A percentile compares a stretch with the other conserved stretches of the same genome.
Conservation (phyloP, 495 filamentous ascomycete genomes). For the Collariella sp. region DNA sequence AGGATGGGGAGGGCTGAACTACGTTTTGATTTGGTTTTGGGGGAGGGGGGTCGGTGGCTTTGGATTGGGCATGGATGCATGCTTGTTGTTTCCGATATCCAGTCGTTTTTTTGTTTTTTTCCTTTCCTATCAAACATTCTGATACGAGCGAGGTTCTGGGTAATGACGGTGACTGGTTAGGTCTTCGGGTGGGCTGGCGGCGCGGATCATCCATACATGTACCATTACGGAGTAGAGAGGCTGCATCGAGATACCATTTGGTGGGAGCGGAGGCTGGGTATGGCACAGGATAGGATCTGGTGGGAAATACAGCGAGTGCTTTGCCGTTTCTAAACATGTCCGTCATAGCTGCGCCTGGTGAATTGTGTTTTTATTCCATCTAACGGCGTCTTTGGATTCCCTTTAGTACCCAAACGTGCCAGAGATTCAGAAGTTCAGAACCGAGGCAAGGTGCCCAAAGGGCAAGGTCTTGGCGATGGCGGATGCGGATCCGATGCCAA, state of each 20-base stretch:
- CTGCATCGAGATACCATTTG: slow-evolving; percentile 3
- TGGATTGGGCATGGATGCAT: not conserved
- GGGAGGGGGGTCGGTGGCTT: not conserved
- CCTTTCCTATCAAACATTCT: not conserved
- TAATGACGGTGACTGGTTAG: not conserved
- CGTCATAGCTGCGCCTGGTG: too few species aligned
- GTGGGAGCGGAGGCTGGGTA: not conserved
- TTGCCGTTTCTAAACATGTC: too few species aligned
- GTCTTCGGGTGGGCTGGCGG: too few species aligned
- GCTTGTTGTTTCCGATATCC: not conserved
- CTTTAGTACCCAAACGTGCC: too few species aligned
- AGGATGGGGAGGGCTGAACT: not conserved
- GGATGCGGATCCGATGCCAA: not conserved
- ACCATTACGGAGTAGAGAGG: not conserved
- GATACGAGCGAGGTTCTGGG: not conserved
- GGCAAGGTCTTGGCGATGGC: too few species aligned
- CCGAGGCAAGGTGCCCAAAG: too few species aligned
- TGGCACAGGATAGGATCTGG: not conserved
- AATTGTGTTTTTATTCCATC: too few species aligned
- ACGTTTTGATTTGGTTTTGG: not conserved
- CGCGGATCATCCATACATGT: too few species aligned
- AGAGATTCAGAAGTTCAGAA: not conserved
- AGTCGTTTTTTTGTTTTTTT: not conserved
- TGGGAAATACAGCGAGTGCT: too few species aligned
- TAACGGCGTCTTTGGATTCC: too few species aligned